phyloP scores from a whole-genome alignment of 441 rosid species.

The Arabidopsis lyrata region DNA sequence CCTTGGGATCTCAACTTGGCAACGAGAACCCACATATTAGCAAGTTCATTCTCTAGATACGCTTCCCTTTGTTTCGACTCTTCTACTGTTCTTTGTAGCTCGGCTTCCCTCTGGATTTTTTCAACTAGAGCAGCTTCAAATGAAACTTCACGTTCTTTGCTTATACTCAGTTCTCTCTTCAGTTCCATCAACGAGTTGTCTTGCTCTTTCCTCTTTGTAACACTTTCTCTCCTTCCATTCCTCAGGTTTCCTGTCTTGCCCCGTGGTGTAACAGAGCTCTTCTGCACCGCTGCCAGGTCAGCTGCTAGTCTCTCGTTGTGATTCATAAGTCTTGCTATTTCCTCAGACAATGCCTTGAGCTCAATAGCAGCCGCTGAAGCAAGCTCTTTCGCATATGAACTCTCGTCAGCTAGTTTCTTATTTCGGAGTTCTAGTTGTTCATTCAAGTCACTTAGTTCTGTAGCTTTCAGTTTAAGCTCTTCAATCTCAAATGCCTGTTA shows the following conservation, averaged over 20 bases:
- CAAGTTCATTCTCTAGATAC: conserved; percentile 93
- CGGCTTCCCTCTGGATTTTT: conserved; percentile 78
- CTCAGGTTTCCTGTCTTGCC: conserved; percentile 49
- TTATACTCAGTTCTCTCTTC: conserved; percentile 73
- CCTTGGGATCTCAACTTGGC: conserved; percentile 84
- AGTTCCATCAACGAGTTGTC: conserved; percentile 61
- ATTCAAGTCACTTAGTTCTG: conserved; percentile 61
- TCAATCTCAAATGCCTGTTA: conserved; percentile 71
- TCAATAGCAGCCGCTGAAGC: conserved; percentile 98
- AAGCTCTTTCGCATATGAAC: conserved; percentile 92
- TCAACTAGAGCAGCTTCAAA: conserved; percentile 73
- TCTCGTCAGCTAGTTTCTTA: conserved; percentile 85
- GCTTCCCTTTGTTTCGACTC: conserved; percentile 97
- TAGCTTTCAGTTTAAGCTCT: conserved; percentile 71
- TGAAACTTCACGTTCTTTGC: conserved; percentile 76
- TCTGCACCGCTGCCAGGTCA: conserved; percentile 61
- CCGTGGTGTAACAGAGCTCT: conserved; percentile 64
- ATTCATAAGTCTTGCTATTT: conserved; percentile 93
- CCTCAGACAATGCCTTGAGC: conserved; percentile 96
- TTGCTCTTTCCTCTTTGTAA: conserved; percentile 67
- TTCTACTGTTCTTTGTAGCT: conserved; percentile 73
- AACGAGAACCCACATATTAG: conserved; percentile 99
- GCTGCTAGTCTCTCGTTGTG: conserved; percentile 75
- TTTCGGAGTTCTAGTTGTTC: conserved; percentile 70
- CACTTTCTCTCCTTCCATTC: conserved; percentile 59